A percentile compares a stretch with the other conserved stretches of the same genome.
These are phyloP conservation scores for Fagus sylvatica DNA, from an alignment of 306 rosid genomes.

Conservation along the genomic window DNA sequence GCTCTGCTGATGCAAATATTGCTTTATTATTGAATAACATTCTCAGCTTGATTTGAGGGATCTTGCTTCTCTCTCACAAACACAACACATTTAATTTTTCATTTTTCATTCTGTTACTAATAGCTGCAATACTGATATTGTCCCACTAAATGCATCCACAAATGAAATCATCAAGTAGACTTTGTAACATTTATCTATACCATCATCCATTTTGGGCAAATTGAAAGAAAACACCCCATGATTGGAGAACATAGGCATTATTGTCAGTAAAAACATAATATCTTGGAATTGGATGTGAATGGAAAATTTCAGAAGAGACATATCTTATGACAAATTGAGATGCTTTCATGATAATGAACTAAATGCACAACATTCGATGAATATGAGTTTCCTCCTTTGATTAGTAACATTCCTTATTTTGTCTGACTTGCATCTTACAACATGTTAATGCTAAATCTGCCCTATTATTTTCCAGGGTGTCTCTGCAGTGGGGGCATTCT, in stretches of 20 bases:
- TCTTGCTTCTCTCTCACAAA: background rate
- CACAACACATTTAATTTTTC: background rate
- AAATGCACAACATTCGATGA: background rate
- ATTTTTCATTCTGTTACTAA: background rate
- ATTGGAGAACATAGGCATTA: background rate
- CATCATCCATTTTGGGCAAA: background rate
- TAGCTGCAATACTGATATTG: slow-evolving; percentile 1
- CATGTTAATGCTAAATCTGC: background rate
- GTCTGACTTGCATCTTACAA: slow-evolving; percentile 6
- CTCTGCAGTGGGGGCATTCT: slow-evolving; percentile 84
- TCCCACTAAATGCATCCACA: background rate
- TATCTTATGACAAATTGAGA: background rate
- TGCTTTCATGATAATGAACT: background rate
- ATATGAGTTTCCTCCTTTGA: background rate
- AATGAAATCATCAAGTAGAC: background rate
- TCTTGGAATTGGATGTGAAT: background rate
- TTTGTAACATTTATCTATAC: background rate
- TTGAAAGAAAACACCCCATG: background rate
- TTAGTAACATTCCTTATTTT: background rate
- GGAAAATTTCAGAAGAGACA: background rate
- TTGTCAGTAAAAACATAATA: background rate
- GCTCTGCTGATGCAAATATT: background rate
- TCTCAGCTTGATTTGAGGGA: background rate
- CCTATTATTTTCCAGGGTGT: slow-evolving; percentile 61
- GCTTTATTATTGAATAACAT: background rate